phyloP scores from a whole-genome alignment of 176 grass and related monocot species.

The Oryza glaberrima region DNA sequence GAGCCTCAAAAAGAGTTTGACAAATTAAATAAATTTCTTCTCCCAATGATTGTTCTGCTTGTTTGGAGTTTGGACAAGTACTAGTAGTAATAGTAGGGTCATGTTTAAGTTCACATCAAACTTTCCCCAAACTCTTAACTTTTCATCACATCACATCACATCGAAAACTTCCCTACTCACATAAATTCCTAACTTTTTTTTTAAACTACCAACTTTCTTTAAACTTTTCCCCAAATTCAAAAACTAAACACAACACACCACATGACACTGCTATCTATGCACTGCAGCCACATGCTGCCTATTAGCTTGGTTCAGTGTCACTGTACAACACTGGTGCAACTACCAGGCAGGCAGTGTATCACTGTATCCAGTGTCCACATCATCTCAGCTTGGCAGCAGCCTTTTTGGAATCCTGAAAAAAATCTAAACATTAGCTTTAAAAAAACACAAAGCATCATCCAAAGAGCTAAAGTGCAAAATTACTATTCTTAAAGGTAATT shows the following conservation, averaged over 20 bases:
- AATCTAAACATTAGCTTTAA: conserved; percentile 12
- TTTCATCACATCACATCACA: too few species aligned
- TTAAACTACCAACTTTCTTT: too few species aligned
- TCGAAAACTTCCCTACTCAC: too few species aligned
- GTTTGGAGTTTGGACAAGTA: background rate
- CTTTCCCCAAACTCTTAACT: too few species aligned
- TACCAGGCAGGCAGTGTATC: conserved; percentile 23
- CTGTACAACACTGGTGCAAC: background rate
- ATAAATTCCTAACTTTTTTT: too few species aligned
- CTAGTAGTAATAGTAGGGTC: background rate
- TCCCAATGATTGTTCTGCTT: background rate
- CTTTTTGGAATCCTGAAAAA: conserved; percentile 11
- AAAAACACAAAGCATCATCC: background rate
- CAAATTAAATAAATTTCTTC: background rate
- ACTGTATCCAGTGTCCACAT: background rate
- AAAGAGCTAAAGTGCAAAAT: conserved; percentile 39
- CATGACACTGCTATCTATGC: conserved; percentile 4
- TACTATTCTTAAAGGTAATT: conserved; percentile 5
- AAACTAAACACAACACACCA: background rate
- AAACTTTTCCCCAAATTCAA: too few species aligned
- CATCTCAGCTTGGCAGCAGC: background rate
- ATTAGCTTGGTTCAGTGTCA: background rate
- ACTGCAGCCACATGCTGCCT: background rate
- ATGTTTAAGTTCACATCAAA: too few species aligned
- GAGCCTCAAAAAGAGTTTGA: too few species aligned